phyloP scores from a whole-genome alignment of 1,284 basidiomycete genomes.

The Tilletia walkeri region DNA sequence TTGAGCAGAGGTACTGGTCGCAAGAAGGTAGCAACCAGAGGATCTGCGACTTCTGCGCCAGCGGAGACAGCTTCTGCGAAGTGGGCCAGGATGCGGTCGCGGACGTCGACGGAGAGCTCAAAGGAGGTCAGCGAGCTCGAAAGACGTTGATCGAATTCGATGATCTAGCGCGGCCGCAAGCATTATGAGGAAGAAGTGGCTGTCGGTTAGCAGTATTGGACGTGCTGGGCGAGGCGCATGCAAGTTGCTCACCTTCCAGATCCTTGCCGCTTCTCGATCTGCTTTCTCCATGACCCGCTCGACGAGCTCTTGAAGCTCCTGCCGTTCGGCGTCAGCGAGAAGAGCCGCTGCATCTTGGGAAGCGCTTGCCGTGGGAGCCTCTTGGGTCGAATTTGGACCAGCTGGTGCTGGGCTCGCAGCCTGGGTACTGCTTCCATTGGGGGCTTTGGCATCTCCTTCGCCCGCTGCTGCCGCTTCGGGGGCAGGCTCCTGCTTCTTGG shows the following conservation, averaged over 20 bases:
- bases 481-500: conserved; percentile 66
- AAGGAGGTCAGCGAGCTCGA: conserved; percentile 69
- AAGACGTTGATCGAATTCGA: conserved; percentile 79
- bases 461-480: conserved; percentile 39
- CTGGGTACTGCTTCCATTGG: not conserved
- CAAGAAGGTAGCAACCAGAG: not conserved
- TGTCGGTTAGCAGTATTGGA: too few species aligned
- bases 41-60: not conserved
- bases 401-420: not conserved
- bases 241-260: conserved; percentile 61
- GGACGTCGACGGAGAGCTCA: conserved; percentile 62
- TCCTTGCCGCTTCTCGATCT: conserved; percentile 80
- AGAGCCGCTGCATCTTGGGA: conserved; percentile 29
- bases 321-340: conserved; percentile 44
- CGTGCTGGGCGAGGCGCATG: too few species aligned
- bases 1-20: not conserved
- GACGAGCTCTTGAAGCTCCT: conserved; percentile 51
- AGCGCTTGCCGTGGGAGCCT: not conserved
- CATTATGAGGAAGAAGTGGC: too few species aligned
- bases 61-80: not conserved
- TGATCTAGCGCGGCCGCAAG: conserved; percentile 61
- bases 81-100: conserved; percentile 26
- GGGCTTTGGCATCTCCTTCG: conserved; percentile 27
- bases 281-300: conserved; percentile 82
- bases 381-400: not conserved